Percentiles rank a stretch among this genome's conserved stretches.
Evolutionary conservation across 2,329 filamentous ascomycete genomes (phyloP).

Genomic region (Seiridium cupressi): DNA sequence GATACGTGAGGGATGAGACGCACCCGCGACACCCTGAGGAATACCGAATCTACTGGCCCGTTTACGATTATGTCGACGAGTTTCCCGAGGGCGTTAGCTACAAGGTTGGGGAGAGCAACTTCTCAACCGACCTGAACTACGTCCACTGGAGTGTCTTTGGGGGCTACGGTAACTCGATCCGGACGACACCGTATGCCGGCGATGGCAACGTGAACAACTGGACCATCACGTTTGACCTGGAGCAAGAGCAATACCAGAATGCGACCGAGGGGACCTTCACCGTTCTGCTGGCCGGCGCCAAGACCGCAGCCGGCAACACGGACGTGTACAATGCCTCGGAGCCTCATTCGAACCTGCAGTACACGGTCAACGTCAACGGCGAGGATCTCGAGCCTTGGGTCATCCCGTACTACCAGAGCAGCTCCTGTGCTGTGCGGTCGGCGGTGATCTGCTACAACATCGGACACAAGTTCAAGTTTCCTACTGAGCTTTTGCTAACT

Average conservation of each 20-base stretch:
- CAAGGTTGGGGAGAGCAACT: conserved; percentile 51
- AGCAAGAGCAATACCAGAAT: conserved; percentile 35
- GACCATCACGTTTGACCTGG: conserved; percentile 54
- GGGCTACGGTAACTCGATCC: conserved; percentile 46
- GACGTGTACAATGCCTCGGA: conserved; percentile 55
- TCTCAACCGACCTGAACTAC: conserved; percentile 55
- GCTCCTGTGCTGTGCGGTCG: conserved; percentile 59
- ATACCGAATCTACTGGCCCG: conserved; percentile 60
- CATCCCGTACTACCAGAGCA: conserved; percentile 55
- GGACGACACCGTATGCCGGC: conserved; percentile 39
- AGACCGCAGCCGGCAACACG: conserved; percentile 61
- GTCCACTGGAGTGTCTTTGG: conserved; percentile 66
- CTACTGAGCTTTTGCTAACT: conserved; percentile 42
- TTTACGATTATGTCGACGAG: conserved; percentile 57
- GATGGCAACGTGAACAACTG: conserved; percentile 53
- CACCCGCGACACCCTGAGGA: conserved; percentile 53
- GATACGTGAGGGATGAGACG: conserved; percentile 44
- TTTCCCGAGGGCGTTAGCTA: conserved; percentile 59
- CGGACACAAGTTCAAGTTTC: conserved; percentile 58
- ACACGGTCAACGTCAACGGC: conserved; percentile 39
- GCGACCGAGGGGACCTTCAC: conserved; percentile 55
- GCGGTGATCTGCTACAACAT: conserved; percentile 62
- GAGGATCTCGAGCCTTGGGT: conserved; percentile 49
- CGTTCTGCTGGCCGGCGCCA: conserved; percentile 61
- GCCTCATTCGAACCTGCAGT: conserved; percentile 50